Conservation (phyloP, 1,284 basidiomycete species). For the Vanrija humicola region DNA sequence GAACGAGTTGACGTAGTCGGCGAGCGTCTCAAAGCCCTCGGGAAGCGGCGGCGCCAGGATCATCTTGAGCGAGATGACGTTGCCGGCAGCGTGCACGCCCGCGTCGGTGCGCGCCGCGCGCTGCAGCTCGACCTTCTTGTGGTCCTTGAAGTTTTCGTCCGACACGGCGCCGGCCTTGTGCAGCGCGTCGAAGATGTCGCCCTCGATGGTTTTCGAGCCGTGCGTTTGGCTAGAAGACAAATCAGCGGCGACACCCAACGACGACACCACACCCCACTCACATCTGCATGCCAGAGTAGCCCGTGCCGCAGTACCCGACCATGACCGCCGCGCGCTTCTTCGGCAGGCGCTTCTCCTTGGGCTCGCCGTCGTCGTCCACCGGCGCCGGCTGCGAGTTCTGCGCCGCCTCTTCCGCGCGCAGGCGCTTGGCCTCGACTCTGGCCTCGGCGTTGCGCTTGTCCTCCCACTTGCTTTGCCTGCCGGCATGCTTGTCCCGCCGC, state of each 20-base stretch:
- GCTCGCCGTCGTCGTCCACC: constrained; percentile 7
- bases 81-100: constrained; percentile 95
- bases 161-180: constrained; percentile 87
- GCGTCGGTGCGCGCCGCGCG: constrained; percentile 92
- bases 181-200: constrained; percentile 80
- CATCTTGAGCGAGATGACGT: constrained; percentile 79
- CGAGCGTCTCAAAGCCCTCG: constrained; percentile 55
- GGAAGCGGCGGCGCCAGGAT: constrained; percentile 72
- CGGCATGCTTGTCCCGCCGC: neutral
- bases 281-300: constrained; percentile 94
- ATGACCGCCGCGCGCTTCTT: constrained; percentile 57
- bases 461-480: constrained; percentile 1
- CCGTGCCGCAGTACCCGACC: constrained; percentile 55
- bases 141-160: constrained; percentile 85
- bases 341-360: constrained; percentile 47
- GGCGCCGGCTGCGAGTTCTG: neutral
- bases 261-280: constrained; percentile 51
- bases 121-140: constrained; percentile 79
- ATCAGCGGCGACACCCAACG: neutral
- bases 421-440: neutral
- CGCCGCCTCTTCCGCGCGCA: constrained; percentile 10
- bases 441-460: neutral
- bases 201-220: constrained; percentile 77
- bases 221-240: constrained; percentile 31
- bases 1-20: constrained; percentile 75